Percentiles rank a stretch among this genome's conserved stretches.
Evolutionary conservation across 73 alveolate genomes (phyloP).

Genomic region (Paraurostyla sp.): DNA sequence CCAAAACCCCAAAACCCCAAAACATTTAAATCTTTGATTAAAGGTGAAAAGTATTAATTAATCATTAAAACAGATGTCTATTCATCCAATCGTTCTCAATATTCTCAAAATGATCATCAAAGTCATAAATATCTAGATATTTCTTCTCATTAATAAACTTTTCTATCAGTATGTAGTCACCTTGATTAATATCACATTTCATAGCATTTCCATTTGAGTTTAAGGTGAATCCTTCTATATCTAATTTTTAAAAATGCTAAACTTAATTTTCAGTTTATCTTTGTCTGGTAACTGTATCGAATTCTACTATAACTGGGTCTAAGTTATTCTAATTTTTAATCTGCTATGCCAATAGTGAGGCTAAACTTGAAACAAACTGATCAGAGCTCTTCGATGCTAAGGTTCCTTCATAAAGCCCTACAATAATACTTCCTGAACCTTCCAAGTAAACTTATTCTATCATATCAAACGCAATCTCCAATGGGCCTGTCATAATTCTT

Average conservation of each 20-base stretch:
- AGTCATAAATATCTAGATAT: conserved; percentile 20
- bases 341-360: neutral
- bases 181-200: neutral
- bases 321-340: neutral
- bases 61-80: conserved; percentile 18
- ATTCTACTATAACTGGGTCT: neutral
- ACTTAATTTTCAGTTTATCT: neutral
- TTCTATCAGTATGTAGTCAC: neutral
- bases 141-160: neutral
- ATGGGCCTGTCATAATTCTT: conserved; percentile 55
- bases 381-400: neutral
- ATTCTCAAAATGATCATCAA: conserved; percentile 59
- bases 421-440: neutral
- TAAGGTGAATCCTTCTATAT: neutral
- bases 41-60: neutral
- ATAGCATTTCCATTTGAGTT: neutral
- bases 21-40: no score
- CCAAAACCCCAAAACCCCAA: no score
- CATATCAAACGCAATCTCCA: conserved; percentile 68
- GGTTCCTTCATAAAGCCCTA: conserved; percentile 47
- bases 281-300: neutral
- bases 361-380: neutral
- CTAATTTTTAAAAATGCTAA: neutral
- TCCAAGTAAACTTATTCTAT: conserved; percentile 12
- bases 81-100: conserved; percentile 50